Percentiles rank a stretch among this genome's conserved stretches.
phyloP scores from a whole-genome alignment of 768 basidiomycete species.

The Xerocomus brunneocitrinus region DNA sequence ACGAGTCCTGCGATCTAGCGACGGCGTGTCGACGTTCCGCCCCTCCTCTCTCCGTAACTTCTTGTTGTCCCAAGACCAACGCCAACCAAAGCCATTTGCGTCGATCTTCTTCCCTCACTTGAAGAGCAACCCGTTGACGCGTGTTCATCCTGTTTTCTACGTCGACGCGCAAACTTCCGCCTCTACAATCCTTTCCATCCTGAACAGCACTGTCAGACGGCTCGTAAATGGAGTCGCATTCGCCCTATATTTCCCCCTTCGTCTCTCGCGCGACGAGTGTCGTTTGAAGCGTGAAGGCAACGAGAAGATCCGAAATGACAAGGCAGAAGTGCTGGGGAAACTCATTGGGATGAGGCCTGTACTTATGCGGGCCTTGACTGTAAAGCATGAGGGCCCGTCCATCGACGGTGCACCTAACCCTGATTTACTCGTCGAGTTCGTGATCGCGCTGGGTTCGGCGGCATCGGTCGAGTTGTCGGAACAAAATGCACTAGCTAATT shows the following conservation, averaged over 20 bases:
- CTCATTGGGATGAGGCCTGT: constrained; percentile 52
- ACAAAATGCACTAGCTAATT: constrained; percentile 9
- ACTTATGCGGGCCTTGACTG: constrained; percentile 34
- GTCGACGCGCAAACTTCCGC: constrained; percentile 4
- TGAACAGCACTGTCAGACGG: constrained; percentile 7
- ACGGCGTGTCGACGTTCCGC: constrained; percentile 44
- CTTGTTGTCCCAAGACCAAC: constrained; percentile 41
- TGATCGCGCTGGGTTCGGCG: constrained; percentile 14
- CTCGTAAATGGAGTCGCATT: constrained; percentile 12
- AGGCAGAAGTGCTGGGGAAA: constrained; percentile 62
- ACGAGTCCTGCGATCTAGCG: constrained; percentile 38
- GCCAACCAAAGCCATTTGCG: constrained; percentile 49
- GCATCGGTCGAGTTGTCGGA: constrained; percentile 11
- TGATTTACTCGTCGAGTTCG: constrained; percentile 22
- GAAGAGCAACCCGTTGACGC: constrained; percentile 24
- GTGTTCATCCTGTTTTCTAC: constrained; percentile 8
- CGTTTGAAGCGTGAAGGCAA: constrained; percentile 53
- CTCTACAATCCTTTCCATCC: constrained; percentile 5
- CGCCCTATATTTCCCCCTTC: constrained; percentile 46
- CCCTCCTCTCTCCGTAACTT: constrained; percentile 45
- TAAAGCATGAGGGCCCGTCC: constrained; percentile 1
- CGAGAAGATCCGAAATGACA: constrained; percentile 59
- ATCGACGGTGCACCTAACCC: constrained; percentile 2
- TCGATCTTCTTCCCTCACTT: constrained; percentile 68
- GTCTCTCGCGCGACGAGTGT: constrained; percentile 66